Conservation (phyloP, 1,139 yeast genomes). For the Saccharomycopsis hybrid region DNA sequence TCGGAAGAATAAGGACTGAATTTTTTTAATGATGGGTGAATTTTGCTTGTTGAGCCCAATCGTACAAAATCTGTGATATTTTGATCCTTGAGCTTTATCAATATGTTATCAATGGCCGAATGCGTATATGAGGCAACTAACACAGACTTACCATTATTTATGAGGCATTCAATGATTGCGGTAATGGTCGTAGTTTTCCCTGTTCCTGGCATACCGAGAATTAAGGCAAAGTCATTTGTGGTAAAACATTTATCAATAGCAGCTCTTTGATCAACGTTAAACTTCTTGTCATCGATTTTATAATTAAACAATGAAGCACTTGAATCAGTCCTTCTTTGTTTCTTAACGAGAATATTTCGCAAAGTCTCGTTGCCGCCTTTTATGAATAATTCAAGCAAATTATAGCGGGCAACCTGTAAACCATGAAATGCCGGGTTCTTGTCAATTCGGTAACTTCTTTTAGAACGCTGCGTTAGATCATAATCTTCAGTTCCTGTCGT, state of each 20-base stretch:
- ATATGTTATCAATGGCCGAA: slow-evolving; percentile 91
- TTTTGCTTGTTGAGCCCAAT: slow-evolving; percentile 48
- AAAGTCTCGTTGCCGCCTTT: slow-evolving; percentile 48
- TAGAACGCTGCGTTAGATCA: too few species aligned
- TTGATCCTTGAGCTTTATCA: slow-evolving; percentile 55
- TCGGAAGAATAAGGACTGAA: slow-evolving; percentile 40
- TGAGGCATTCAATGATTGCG: slow-evolving; percentile 57
- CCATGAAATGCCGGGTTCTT: slow-evolving; percentile 75
- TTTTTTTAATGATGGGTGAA: slow-evolving; percentile 56
- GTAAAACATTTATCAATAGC: slow-evolving; percentile 64
- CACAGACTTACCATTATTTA: slow-evolving; percentile 56
- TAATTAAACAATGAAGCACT: slow-evolving; percentile 11
- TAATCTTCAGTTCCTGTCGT: too few species aligned
- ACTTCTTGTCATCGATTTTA: slow-evolving; percentile 23
- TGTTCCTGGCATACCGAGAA: slow-evolving; percentile 98
- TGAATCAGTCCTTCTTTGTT: slow-evolving; percentile 24
- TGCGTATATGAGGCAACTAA: slow-evolving; percentile 85
- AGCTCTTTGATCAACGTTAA: slow-evolving; percentile 61
- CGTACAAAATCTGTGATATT: slow-evolving; percentile 45
- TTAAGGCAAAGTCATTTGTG: slow-evolving; percentile 69
- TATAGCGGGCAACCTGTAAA: slow-evolving; percentile 69
- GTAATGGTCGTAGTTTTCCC: slow-evolving; percentile 95
- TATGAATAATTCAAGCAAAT: slow-evolving; percentile 59
- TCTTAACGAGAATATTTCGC: slow-evolving; percentile 58
- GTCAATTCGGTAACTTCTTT: slow-evolving; percentile 60